phyloP scores from a whole-genome alignment of 176 grass and related monocot species.

The Canna indica region DNA sequence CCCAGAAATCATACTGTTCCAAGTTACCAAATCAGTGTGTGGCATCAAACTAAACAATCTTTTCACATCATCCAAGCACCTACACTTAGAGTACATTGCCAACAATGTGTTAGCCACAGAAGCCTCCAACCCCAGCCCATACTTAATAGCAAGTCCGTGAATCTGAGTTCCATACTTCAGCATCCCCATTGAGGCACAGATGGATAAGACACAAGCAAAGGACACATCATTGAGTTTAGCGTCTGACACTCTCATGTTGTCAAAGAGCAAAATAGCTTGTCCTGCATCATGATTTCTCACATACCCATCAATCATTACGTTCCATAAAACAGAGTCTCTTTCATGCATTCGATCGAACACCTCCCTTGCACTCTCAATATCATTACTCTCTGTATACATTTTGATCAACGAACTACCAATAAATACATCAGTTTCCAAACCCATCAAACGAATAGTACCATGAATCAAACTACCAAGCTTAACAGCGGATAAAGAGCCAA shows the following conservation, averaged over 20 bases:
- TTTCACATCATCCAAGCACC: conserved; percentile 43
- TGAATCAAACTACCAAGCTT: conserved; percentile 51
- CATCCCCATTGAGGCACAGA: conserved; percentile 45
- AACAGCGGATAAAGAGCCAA: conserved; percentile 41
- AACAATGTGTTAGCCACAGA: conserved; percentile 60
- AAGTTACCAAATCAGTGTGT: conserved; percentile 47
- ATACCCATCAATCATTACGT: conserved; percentile 70
- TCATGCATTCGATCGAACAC: conserved; percentile 65
- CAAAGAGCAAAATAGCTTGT: conserved; percentile 31
- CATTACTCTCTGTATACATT: conserved; percentile 35
- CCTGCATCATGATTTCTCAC: conserved; percentile 27
- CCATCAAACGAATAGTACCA: conserved; percentile 32
- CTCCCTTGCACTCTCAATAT: conserved; percentile 36
- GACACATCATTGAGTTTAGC: conserved; percentile 45
- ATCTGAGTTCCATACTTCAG: conserved; percentile 48
- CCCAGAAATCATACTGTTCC: conserved; percentile 75
- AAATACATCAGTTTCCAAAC: conserved; percentile 42
- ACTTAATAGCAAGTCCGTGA: conserved; percentile 61
- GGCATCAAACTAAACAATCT: conserved; percentile 56
- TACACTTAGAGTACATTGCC: conserved; percentile 64
- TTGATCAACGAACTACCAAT: conserved; percentile 67
- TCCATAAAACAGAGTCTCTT: conserved; percentile 68
- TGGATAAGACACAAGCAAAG: conserved; percentile 52
- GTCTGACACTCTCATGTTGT: conserved; percentile 30
- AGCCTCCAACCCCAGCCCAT: conserved; percentile 40